These are phyloP conservation scores for Tetradesmus lagerheimii DNA, from an alignment of 139 green algal genomes.

Conservation along the genomic window DNA sequence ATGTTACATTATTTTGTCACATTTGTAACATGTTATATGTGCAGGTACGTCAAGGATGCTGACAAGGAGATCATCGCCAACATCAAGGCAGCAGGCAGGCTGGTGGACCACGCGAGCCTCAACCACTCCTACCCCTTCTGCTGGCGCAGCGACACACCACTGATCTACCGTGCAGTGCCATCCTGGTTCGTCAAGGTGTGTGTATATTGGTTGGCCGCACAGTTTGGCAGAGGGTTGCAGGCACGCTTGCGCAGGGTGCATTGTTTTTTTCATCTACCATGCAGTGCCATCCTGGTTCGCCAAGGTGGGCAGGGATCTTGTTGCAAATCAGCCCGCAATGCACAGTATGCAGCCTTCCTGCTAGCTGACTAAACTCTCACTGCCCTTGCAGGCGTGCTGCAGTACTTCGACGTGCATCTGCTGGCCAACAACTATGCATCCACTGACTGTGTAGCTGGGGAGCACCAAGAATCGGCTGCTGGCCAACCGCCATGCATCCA, in stretches of 20 bases:
- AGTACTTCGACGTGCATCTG: no score
- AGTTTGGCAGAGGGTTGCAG: no score
- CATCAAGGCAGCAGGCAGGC: slow-evolving; percentile 84
- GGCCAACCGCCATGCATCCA: no score
- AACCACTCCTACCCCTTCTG: slow-evolving; percentile 98
- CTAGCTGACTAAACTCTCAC: no score
- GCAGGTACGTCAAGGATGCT: slow-evolving; percentile 90
- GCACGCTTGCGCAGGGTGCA: no score
- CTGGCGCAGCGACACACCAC: slow-evolving; percentile 98
- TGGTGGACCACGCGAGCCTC: slow-evolving; percentile 81
- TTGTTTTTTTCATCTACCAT: neutral
- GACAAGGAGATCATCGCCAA: slow-evolving; percentile 95
- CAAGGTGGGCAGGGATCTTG: neutral
- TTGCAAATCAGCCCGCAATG: no score
- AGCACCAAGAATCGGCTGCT: slow-evolving; percentile 90
- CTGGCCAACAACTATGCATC: no score
- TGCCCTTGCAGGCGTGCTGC: no score
- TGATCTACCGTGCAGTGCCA: slow-evolving; percentile 96
- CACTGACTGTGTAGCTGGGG: slow-evolving; percentile 59
- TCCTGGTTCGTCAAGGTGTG: slow-evolving; percentile 93
- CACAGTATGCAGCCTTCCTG: no score
- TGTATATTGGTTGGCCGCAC: neutral
- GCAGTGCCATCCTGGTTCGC: neutral
- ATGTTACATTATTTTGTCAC: slow-evolving; percentile 13
- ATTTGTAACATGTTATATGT: neutral